These are phyloP conservation scores for Crithidia brevicula DNA, from an alignment of 208 protist species.

Conservation along the genomic window DNA sequence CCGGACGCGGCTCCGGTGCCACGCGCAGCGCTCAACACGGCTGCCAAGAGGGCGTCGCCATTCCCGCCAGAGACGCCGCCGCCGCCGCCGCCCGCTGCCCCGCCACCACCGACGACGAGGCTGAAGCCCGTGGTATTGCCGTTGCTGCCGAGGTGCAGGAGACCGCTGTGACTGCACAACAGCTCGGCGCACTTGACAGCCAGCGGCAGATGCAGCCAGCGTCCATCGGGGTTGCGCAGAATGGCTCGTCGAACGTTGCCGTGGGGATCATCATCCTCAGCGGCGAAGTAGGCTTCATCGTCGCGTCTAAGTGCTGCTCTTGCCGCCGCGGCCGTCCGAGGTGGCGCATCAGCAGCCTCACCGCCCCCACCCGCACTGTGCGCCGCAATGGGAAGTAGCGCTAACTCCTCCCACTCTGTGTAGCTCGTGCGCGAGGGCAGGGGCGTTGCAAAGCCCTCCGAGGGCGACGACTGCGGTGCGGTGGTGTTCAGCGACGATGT, in stretches of 20 bases:
- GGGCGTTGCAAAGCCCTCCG: constrained; percentile 5
- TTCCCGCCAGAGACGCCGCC: constrained; percentile 13
- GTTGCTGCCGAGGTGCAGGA: constrained; percentile 69
- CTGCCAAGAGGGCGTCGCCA: constrained; percentile 22
- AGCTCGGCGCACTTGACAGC: constrained; percentile 71
- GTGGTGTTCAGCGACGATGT: neutral
- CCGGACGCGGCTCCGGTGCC: neutral
- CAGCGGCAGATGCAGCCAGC: constrained; percentile 78
- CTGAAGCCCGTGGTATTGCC: constrained; percentile 21
- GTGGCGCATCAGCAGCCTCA: too few relatives aligned
- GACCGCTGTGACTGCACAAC: constrained; percentile 43
- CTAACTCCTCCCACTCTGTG: constrained; percentile 61
- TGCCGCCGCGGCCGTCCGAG: neutral
- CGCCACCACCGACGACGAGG: constrained; percentile 6
- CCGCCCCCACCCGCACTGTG: neutral
- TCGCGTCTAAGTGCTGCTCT: neutral
- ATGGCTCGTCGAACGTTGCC: constrained; percentile 34
- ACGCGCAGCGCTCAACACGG: constrained; percentile 15
- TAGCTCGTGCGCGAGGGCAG: constrained; percentile 33
- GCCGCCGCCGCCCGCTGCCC: constrained; percentile 7
- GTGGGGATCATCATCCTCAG: constrained; percentile 27
- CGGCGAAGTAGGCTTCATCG: constrained; percentile 17
- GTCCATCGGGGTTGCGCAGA: constrained; percentile 56
- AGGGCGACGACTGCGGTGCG: neutral
- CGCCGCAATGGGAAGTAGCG: constrained; percentile 12